Conservation (phyloP, 345 rosid genomes). For the Brassica rapa region DNA sequence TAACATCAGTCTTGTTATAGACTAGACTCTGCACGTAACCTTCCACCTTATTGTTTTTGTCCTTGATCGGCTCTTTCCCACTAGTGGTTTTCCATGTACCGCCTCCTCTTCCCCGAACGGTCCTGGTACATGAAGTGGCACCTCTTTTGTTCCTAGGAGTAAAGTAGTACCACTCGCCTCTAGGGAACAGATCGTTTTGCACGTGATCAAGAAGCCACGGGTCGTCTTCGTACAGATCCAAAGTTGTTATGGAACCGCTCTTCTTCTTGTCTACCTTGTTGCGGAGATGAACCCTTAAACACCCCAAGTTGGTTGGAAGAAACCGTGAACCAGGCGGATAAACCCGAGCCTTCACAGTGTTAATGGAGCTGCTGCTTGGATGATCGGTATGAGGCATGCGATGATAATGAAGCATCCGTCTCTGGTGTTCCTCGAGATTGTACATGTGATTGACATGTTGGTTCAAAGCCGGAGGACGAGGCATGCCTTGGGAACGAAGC, state of each 20-base stretch:
- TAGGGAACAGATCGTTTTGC: not conserved
- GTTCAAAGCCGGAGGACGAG: not conserved
- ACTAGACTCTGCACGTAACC: not conserved
- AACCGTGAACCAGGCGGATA: slow-evolving; percentile 7
- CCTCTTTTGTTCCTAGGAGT: not conserved
- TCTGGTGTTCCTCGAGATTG: not conserved
- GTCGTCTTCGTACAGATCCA: slow-evolving; percentile 9
- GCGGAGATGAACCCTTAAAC: not conserved
- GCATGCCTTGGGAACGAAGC: not conserved
- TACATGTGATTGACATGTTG: not conserved
- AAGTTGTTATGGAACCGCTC: slow-evolving; percentile 7
- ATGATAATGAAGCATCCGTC: not conserved
- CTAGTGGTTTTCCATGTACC: not conserved
- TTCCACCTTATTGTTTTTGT: not conserved
- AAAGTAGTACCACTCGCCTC: slow-evolving; percentile 15
- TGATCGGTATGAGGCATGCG: not conserved
- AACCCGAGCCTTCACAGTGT: not conserved
- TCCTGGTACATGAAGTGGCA: not conserved
- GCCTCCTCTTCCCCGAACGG: not conserved
- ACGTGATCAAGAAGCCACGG: slow-evolving; percentile 23
- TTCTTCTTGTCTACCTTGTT: not conserved
- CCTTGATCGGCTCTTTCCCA: not conserved
- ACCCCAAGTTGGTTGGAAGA: not conserved
- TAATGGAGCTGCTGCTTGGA: not conserved
- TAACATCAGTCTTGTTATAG: not conserved